A percentile compares a stretch with the other conserved stretches of the same genome.
Evolutionary conservation across 2,329 filamentous ascomycete species (phyloP).

Genomic region (Diaporthe sp.): DNA sequence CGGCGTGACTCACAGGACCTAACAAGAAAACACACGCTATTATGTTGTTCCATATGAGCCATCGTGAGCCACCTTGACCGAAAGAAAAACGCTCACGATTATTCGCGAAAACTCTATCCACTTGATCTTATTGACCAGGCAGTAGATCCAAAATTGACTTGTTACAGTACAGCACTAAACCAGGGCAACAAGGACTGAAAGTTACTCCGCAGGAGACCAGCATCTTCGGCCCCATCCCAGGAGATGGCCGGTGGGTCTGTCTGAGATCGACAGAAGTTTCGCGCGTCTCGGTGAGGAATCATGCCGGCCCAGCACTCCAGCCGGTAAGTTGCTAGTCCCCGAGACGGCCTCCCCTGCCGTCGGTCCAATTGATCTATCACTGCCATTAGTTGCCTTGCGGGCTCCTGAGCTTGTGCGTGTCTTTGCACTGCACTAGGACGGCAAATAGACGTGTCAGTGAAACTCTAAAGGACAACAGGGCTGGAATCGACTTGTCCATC

Average conservation of each 20-base stretch:
- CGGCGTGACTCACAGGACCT: not conserved
- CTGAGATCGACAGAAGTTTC: conserved; percentile 28
- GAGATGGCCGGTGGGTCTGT: conserved; percentile 30
- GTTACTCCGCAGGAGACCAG: not conserved
- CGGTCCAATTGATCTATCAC: not conserved
- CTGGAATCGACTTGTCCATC: not conserved
- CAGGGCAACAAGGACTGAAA: not conserved
- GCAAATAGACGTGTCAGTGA: conserved; percentile 21
- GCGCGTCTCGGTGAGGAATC: conserved; percentile 17
- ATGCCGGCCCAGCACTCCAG: conserved; percentile 15
- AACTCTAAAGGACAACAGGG: not conserved
- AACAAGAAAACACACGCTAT: not conserved
- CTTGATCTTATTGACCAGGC: not conserved
- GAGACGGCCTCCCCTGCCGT: conserved; percentile 22
- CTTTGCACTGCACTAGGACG: conserved; percentile 9
- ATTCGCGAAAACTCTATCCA: not conserved
- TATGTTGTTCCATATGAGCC: not conserved
- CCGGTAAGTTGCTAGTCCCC: conserved; percentile 23
- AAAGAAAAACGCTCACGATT: not conserved
- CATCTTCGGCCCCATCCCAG: conserved; percentile 2
- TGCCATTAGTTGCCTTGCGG: not conserved
- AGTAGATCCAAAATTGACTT: not conserved
- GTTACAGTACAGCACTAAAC: not conserved
- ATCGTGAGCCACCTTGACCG: conserved; percentile 23
- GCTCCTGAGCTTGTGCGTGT: not conserved